Conservation (phyloP, 495 filamentous ascomycete species). For the Bacidia gigantensis region DNA sequence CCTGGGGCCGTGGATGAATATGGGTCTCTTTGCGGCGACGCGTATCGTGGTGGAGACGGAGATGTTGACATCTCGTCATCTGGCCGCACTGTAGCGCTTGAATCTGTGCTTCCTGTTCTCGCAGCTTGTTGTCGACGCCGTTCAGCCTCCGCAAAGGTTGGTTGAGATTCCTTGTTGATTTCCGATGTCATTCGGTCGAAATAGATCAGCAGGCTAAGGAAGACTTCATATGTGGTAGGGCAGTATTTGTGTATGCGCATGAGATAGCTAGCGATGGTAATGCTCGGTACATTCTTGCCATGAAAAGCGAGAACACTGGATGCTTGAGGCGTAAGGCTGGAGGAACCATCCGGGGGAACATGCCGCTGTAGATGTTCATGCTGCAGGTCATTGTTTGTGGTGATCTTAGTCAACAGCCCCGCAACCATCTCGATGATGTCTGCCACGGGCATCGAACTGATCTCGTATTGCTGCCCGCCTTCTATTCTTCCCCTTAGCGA, state of each 20-base stretch:
- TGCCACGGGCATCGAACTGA: conserved; percentile 91
- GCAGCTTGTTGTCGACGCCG: conserved; percentile 19
- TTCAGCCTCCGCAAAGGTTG: conserved; percentile 32
- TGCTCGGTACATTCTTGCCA: conserved; percentile 95
- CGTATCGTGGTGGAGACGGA: conserved; percentile 15
- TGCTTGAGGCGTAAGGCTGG: conserved; percentile 60
- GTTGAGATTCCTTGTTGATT: conserved; percentile 61
- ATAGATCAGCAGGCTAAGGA: conserved; percentile 87
- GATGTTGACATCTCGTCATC: conserved; percentile 6
- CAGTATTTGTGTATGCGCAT: conserved; percentile 98
- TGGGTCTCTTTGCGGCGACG: conserved; percentile 12
- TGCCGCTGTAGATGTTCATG: conserved; percentile 68
- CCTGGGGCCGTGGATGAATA: conserved; percentile 19
- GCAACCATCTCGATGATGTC: conserved; percentile 99
- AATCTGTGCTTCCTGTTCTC: background rate
- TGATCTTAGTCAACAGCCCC: conserved; percentile 95
- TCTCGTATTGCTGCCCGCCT: conserved; percentile 58
- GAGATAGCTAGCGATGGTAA: conserved; percentile 91
- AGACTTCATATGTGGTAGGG: conserved; percentile 96
- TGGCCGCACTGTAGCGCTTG: conserved; percentile 22
- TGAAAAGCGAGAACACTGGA: conserved; percentile 96
- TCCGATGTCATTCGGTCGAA: conserved; percentile 98
- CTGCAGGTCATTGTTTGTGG: conserved; percentile 87
- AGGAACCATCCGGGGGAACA: conserved; percentile 51
- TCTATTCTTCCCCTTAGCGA: conserved; percentile 31